Evolutionary conservation across 2,329 filamentous ascomycete species (phyloP).

Genomic region (Fusarium sp.): DNA sequence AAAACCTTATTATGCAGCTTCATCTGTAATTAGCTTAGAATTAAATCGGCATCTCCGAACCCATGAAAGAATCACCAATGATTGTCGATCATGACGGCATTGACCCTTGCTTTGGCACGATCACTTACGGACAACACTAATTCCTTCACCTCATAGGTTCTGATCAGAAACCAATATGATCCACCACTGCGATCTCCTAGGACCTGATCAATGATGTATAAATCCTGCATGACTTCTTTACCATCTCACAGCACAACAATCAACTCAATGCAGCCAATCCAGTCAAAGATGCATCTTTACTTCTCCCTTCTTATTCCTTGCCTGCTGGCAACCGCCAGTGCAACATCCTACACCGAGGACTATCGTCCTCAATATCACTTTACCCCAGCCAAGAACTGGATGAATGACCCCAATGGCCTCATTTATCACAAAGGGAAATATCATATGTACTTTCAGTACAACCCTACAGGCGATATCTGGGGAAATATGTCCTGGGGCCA

Average conservation of each 20-base stretch:
- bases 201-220: not conserved
- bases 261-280: not conserved
- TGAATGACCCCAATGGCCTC: not conserved
- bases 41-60: not conserved
- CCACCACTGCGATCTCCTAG: fast-evolving
- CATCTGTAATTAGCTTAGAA: not conserved
- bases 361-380: not conserved
- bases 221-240: not conserved
- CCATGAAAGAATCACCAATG: not conserved
- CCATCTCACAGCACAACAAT: fast-evolving
- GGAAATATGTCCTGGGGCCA: not conserved
- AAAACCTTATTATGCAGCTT: not conserved
- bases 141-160: not conserved
- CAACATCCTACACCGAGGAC: not conserved
- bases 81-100: too few relatives aligned
- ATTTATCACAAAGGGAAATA: not conserved
- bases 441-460: not conserved
- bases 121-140: not conserved
- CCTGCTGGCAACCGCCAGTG: not conserved
- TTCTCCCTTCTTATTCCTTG: not conserved
- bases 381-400: not conserved
- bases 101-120: not conserved
- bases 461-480: not conserved
- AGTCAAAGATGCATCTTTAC: not conserved
- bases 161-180: not conserved